Evolutionary conservation across 352 stramenopile genomes (phyloP).

Genomic region (Globisporangium uncinulatum): DNA sequence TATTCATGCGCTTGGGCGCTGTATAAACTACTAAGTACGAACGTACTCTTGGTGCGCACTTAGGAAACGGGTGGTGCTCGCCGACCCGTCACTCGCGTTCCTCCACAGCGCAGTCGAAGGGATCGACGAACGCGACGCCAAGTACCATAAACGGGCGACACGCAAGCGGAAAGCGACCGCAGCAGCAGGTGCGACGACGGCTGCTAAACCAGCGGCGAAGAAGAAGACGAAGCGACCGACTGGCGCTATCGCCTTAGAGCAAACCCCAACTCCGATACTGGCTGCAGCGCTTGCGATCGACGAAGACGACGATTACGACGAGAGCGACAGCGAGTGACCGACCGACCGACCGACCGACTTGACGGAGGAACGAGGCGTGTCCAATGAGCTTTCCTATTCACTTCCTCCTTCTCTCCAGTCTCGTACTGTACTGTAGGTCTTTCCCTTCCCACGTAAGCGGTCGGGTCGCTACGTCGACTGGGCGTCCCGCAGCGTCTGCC

Average conservation of each 20-base stretch:
- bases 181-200: slow-evolving; percentile 2
- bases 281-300: slow-evolving; percentile 27
- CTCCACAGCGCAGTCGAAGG: slow-evolving; percentile 41
- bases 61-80: slow-evolving; percentile 54
- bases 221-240: slow-evolving; percentile 8
- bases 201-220: background rate
- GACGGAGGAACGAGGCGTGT: background rate
- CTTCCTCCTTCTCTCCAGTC: background rate
- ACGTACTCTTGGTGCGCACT: background rate
- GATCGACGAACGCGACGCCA: slow-evolving; percentile 59
- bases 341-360: slow-evolving; percentile 11
- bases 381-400: too few relatives aligned
- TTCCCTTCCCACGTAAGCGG: too few relatives aligned
- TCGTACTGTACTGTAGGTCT: slow-evolving; percentile 3
- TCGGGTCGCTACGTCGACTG: slow-evolving; percentile 28
- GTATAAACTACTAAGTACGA: background rate
- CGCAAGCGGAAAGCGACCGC: slow-evolving; percentile 19
- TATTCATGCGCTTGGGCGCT: background rate
- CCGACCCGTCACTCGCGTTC: slow-evolving; percentile 37
- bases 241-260: background rate
- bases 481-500: slow-evolving; percentile 47
- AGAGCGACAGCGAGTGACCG: slow-evolving; percentile 61
- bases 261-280: background rate
- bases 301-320: slow-evolving; percentile 73
- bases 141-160: slow-evolving; percentile 36